Percentiles rank a stretch among this genome's conserved stretches.
phyloP scores from a whole-genome alignment of 1,284 basidiomycete genomes.

The Calocybe gambosa region DNA sequence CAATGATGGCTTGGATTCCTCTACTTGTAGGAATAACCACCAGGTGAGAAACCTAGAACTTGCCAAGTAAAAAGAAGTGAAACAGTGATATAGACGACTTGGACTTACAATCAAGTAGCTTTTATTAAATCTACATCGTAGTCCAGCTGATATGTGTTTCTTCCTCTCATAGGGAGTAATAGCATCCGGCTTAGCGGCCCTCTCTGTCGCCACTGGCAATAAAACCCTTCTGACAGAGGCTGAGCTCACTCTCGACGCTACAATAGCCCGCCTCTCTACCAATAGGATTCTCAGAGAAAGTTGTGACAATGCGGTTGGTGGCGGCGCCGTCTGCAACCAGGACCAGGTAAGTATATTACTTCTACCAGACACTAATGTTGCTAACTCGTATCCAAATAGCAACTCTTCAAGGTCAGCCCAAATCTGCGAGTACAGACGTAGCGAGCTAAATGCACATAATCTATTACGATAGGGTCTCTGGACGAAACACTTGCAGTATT shows the following conservation, averaged over 20 bases:
- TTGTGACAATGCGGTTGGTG: conserved; percentile 39
- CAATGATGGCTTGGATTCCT: conserved; percentile 41
- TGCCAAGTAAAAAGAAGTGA: neutral
- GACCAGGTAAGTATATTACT: conserved; percentile 32
- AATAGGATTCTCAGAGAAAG: conserved; percentile 43
- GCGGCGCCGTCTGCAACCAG: conserved; percentile 34
- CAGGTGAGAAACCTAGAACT: conserved; percentile 23
- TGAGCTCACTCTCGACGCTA: conserved; percentile 46
- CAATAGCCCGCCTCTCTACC: conserved; percentile 33
- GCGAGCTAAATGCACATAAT: neutral
- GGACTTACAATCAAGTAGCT: conserved; percentile 49
- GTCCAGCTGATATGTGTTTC: neutral
- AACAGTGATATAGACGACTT: conserved; percentile 33
- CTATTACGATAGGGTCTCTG: conserved; percentile 29
- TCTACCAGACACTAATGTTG: neutral
- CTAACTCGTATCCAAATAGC: conserved; percentile 18
- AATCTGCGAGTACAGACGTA: neutral
- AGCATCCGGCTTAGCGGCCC: conserved; percentile 42
- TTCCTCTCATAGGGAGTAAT: conserved; percentile 38
- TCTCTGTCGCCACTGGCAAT: conserved; percentile 35
- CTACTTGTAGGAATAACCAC: conserved; percentile 41
- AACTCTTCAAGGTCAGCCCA: conserved; percentile 39
- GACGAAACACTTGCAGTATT: conserved; percentile 40
- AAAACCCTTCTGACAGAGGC: conserved; percentile 36
- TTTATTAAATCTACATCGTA: neutral